Evolutionary conservation across 75 land plant genomes (phyloP).

Genomic region (Pinus taeda): DNA sequence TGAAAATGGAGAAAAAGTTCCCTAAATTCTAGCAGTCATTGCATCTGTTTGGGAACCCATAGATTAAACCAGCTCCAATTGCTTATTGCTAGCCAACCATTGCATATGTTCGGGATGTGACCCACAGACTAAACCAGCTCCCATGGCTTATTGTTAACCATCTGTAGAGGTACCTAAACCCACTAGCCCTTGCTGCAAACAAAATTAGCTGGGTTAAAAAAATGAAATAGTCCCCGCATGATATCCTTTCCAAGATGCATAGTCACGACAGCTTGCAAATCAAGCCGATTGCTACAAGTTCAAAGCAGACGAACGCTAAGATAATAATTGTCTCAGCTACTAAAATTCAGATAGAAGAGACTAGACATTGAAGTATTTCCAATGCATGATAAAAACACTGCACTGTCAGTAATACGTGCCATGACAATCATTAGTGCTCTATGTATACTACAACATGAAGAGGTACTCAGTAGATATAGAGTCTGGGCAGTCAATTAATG

Average conservation of each 20-base stretch:
- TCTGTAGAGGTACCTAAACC: slow-evolving; percentile 46
- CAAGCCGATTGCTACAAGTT: too few relatives aligned
- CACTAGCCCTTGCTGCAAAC: slow-evolving; percentile 41
- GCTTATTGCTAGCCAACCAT: slow-evolving; percentile 33
- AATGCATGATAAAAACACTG: too few relatives aligned
- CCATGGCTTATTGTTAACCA: slow-evolving; percentile 37
- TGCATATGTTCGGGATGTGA: slow-evolving; percentile 49
- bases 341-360: not conserved
- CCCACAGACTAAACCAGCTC: slow-evolving; percentile 49
- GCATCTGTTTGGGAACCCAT: slow-evolving; percentile 60
- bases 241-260: not conserved
- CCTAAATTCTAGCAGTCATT: slow-evolving; percentile 32
- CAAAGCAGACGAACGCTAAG: too few relatives aligned
- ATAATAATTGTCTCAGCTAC: too few relatives aligned
- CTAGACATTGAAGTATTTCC: not conserved
- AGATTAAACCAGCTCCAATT: slow-evolving; percentile 36
- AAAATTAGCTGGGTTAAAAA: not conserved
- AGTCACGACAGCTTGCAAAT: not conserved
- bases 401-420: too few relatives aligned
- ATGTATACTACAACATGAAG: not conserved
- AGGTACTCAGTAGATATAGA: not conserved
- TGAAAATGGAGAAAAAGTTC: slow-evolving; percentile 40
- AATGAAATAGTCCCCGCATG: too few relatives aligned
- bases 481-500: not conserved
- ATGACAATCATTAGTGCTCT: too few relatives aligned